These are phyloP conservation scores for Elymus sibiricus DNA, from an alignment of 176 grass and related monocot species.

Conservation along the genomic window DNA sequence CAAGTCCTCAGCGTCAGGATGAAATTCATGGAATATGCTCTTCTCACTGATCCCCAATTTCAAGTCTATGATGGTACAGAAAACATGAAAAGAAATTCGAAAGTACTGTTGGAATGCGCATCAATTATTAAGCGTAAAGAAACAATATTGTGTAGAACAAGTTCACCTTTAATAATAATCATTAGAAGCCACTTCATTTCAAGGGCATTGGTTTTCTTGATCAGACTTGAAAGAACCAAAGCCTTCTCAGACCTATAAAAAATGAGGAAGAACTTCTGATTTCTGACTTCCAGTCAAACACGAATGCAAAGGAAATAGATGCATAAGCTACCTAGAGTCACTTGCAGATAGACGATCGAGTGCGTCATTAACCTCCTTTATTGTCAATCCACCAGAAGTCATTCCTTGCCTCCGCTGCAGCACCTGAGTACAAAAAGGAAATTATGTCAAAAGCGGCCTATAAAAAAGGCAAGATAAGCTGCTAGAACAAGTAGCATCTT, in stretches of 20 bases:
- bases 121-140: slow-evolving; percentile 8
- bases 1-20: slow-evolving; percentile 94
- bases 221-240: slow-evolving; percentile 62
- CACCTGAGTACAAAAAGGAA: slow-evolving; percentile 45
- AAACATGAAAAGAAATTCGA: slow-evolving; percentile 16
- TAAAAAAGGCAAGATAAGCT: slow-evolving; percentile 1
- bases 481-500: not conserved
- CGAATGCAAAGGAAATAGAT: slow-evolving; percentile 10
- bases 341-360: slow-evolving; percentile 74
- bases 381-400: slow-evolving; percentile 72
- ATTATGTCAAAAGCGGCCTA: not conserved
- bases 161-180: slow-evolving; percentile 91
- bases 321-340: slow-evolving; percentile 67
- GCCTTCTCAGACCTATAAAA: slow-evolving; percentile 75
- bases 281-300: slow-evolving; percentile 15
- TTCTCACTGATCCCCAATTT: slow-evolving; percentile 94
- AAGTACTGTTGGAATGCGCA: not conserved
- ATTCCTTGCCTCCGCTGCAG: slow-evolving; percentile 85
- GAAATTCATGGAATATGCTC: slow-evolving; percentile 93
- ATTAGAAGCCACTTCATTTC: slow-evolving; percentile 99
- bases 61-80: slow-evolving; percentile 51
- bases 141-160: not conserved
- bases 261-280: slow-evolving; percentile 9
- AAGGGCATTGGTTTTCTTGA: slow-evolving; percentile 88
- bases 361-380: slow-evolving; percentile 85